phyloP scores from a whole-genome alignment of 805 yeast genomes.

The Cyberlindnera meyerae region DNA sequence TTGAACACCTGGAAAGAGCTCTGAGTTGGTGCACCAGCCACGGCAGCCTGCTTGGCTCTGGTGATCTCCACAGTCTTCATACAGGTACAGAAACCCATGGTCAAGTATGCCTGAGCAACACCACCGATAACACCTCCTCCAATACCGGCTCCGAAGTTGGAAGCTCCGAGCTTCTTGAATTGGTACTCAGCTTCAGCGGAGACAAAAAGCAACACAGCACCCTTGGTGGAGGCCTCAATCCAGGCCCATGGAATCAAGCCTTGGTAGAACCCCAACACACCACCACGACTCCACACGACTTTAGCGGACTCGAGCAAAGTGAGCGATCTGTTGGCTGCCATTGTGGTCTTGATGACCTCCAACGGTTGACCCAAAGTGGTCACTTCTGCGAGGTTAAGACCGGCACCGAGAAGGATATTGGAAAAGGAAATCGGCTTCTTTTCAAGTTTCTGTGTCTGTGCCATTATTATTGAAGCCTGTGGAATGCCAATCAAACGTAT shows the following conservation, averaged over 20 bases:
- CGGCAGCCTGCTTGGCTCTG: conserved; percentile 68
- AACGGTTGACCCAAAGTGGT: conserved; percentile 95
- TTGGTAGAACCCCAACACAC: conserved; percentile 87
- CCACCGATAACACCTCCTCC: conserved; percentile 97
- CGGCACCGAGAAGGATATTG: conserved; percentile 90
- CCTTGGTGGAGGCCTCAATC: conserved; percentile 99
- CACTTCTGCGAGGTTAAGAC: conserved; percentile 85
- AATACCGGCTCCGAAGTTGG: conserved; percentile 80
- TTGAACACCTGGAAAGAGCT: conserved; percentile 82
- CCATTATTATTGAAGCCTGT: background rate
- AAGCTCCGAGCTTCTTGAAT: conserved; percentile 61
- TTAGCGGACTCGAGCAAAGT: conserved; percentile 61
- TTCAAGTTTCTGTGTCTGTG: conserved; percentile 33
- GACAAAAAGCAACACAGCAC: conserved; percentile 90
- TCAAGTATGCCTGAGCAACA: conserved; percentile 90
- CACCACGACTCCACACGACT: conserved; percentile 91
- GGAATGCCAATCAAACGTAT: too few species aligned
- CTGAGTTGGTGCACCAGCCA: conserved; percentile 62
- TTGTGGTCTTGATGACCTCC: conserved; percentile 93
- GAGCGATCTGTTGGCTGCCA: conserved; percentile 92
- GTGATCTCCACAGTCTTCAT: conserved; percentile 99
- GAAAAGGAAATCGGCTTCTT: conserved; percentile 86
- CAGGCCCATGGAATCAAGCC: conserved; percentile 99
- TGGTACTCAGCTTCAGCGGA: conserved; percentile 88
- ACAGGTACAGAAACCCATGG: conserved; percentile 98